phyloP scores from a whole-genome alignment of 2,329 filamentous ascomycete genomes.

The Ophiostoma himal-ulmi region DNA sequence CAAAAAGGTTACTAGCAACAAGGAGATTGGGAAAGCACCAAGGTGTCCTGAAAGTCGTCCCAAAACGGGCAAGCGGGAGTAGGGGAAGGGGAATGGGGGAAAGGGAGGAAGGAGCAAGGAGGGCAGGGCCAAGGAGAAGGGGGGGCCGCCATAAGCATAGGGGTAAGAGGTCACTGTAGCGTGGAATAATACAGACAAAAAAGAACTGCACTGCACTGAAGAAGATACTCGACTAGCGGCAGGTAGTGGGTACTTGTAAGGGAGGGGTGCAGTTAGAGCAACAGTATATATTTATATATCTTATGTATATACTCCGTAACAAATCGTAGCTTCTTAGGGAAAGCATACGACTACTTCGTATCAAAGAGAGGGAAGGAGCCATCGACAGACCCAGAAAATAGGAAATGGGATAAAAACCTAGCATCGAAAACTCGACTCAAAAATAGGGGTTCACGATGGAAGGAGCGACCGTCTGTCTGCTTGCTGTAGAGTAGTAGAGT shows the following conservation, averaged over 20 bases:
- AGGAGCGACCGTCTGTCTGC: background rate
- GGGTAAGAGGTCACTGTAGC: background rate
- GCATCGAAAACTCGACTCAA: background rate
- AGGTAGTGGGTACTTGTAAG: background rate
- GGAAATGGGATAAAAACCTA: background rate
- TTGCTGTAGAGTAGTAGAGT: too few relatives aligned
- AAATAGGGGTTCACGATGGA: conserved; percentile 1
- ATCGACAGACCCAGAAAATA: conserved; percentile 6
- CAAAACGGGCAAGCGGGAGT: conserved; percentile 19
- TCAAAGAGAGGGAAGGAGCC: background rate
- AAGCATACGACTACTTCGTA: background rate
- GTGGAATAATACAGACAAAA: background rate
- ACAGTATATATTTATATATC: background rate
- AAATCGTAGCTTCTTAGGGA: background rate
- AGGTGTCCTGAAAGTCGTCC: conserved; percentile 24
- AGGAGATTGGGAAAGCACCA: conserved; percentile 15
- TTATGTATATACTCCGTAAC: too few relatives aligned
- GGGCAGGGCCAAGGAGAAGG: background rate
- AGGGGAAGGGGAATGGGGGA: conserved; percentile 2
- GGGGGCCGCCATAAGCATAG: conserved; percentile 13
- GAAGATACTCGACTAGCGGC: background rate
- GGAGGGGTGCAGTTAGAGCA: conserved; percentile 4
- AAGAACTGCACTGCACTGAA: conserved; percentile 4
- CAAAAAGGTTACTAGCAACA: background rate
- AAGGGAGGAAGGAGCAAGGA: conserved; percentile 8